A percentile compares a stretch with the other conserved stretches of the same genome.
Conservation (phyloP, 148 eudicot genomes). For the Rhododendron molle region DNA sequence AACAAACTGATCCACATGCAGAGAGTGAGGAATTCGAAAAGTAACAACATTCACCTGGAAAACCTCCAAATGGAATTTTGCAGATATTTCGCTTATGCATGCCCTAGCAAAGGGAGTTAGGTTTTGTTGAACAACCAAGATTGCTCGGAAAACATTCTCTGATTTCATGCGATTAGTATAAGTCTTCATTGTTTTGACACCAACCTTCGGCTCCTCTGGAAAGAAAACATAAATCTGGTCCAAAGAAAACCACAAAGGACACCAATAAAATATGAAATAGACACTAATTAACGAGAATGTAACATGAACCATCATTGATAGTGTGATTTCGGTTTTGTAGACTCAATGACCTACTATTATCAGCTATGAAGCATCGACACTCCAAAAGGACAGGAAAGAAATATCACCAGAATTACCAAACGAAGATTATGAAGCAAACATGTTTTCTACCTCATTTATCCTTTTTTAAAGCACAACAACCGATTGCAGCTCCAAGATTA, state of each 20-base stretch:
- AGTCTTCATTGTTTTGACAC: conserved; percentile 83
- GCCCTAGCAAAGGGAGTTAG: conserved; percentile 82
- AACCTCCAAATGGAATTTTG: conserved; percentile 78
- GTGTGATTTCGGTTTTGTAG: background rate
- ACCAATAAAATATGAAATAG: background rate
- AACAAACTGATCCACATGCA: background rate
- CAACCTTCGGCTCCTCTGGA: conserved; percentile 81
- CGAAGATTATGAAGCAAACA: background rate
- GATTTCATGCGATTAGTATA: conserved; percentile 73
- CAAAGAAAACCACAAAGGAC: background rate
- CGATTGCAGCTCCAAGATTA: background rate
- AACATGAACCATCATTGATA: background rate
- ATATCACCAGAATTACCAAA: background rate
- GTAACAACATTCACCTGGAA: conserved; percentile 53
- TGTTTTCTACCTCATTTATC: background rate
- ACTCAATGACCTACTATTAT: background rate
- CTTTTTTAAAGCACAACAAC: background rate
- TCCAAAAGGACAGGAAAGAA: background rate
- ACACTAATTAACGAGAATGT: background rate
- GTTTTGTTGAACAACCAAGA: conserved; percentile 71
- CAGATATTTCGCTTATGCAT: conserved; percentile 63
- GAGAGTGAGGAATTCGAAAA: background rate
- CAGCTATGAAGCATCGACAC: background rate
- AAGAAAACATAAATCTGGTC: conserved; percentile 74
- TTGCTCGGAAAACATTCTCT: conserved; percentile 69